Evolutionary conservation across 352 stramenopile species (phyloP).

Genomic region (Globisporangium carolinianum): DNA sequence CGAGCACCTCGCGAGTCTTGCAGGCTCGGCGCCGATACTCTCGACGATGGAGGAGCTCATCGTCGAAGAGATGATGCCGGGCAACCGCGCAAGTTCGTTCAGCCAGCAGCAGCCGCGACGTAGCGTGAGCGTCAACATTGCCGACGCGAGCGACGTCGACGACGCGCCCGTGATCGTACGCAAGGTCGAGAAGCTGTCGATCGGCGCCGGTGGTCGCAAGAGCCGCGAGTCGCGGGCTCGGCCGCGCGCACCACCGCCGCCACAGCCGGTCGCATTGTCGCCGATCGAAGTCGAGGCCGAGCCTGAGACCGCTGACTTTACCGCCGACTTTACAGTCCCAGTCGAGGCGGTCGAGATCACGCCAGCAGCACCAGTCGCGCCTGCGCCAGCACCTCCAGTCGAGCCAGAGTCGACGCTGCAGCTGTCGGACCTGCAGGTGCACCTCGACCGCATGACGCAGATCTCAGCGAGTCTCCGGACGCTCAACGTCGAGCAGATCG

Average conservation of each 20-base stretch:
- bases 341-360: conserved; percentile 4
- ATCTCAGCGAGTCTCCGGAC: conserved; percentile 51
- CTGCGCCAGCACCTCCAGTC: background rate
- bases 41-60: conserved; percentile 32
- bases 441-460: conserved; percentile 70
- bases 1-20: background rate
- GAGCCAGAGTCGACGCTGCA: conserved; percentile 26
- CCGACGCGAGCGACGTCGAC: conserved; percentile 15
- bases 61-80: conserved; percentile 45
- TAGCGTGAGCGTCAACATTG: conserved; percentile 9
- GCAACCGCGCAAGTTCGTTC: conserved; percentile 16
- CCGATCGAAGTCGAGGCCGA: conserved; percentile 18
- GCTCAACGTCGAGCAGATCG: conserved; percentile 36
- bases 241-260: conserved; percentile 4
- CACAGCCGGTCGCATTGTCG: conserved; percentile 2
- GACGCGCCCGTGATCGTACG: conserved; percentile 37
- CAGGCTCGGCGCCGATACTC: background rate
- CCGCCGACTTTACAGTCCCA: conserved; percentile 13
- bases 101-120: conserved; percentile 10
- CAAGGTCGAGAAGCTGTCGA: conserved; percentile 36
- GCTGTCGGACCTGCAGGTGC: conserved; percentile 56
- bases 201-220: conserved; percentile 28
- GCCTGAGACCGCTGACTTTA: conserved; percentile 15
- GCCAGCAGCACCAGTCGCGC: background rate
- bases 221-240: conserved; percentile 17